A percentile compares a stretch with the other conserved stretches of the same genome.
These are phyloP conservation scores for Chlamydomonas sphaeroides DNA, from an alignment of 139 green algal species.

Conservation along the genomic window DNA sequence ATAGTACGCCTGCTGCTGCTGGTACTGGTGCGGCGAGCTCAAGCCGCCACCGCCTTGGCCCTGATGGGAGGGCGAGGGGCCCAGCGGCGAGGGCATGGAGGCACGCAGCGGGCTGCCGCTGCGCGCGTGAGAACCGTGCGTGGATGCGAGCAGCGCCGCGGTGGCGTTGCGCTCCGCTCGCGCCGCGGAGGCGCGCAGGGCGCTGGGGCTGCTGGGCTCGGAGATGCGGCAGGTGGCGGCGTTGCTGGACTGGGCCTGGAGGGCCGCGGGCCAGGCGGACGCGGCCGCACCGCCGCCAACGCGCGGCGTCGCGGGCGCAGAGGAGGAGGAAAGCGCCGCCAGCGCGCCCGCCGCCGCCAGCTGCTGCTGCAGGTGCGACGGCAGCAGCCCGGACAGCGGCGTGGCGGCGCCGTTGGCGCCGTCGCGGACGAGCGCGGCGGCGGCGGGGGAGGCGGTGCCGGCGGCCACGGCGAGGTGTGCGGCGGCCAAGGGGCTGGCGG, in stretches of 20 bases:
- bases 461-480: background rate
- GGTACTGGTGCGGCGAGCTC: background rate
- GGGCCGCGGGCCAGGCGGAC: no score
- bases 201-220: conserved; percentile 16
- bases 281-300: no score
- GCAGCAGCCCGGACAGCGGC: background rate
- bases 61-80: background rate
- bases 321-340: background rate
- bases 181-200: conserved; percentile 6
- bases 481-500: background rate
- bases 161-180: conserved; percentile 7
- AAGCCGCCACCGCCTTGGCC: background rate
- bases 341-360: background rate
- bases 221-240: background rate
- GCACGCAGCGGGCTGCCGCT: background rate
- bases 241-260: no score
- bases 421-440: no score
- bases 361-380: conserved; percentile 31
- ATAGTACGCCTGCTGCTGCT: no score
- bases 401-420: background rate
- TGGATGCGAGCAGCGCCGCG: conserved; percentile 9
- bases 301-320: background rate
- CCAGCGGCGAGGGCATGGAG: conserved; percentile 7
- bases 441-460: no score
- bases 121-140: background rate